Evolutionary conservation across 2,329 filamentous ascomycete genomes (phyloP).

Genomic region (Cordyceps farinosa): DNA sequence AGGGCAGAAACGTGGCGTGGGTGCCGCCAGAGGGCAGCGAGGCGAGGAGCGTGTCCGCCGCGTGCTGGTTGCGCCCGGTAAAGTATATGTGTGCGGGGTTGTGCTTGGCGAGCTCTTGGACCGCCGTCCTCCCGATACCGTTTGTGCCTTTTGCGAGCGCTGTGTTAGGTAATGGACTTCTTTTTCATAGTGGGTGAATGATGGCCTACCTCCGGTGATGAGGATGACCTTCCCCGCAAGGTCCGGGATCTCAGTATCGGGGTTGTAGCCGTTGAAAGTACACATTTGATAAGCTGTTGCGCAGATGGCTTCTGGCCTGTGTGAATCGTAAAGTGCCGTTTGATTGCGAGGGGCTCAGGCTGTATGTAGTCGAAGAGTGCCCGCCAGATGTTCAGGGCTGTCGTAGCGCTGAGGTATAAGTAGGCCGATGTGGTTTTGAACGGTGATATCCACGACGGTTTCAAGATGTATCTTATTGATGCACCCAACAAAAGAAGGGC

Average conservation of each 20-base stretch:
- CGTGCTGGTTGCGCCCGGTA: constrained; percentile 45
- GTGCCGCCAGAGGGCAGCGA: constrained; percentile 23
- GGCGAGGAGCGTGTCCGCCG: constrained; percentile 41
- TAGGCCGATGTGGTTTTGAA: not conserved
- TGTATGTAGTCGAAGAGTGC: not conserved
- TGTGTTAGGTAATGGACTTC: not conserved
- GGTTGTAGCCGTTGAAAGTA: constrained; percentile 26
- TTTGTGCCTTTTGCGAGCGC: constrained; percentile 31
- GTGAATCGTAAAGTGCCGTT: not conserved
- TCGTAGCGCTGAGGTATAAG: not conserved
- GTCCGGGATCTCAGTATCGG: constrained; percentile 41
- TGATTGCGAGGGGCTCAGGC: not conserved
- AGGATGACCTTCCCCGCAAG: constrained; percentile 48
- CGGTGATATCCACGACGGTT: not conserved
- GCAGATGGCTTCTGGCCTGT: not conserved
- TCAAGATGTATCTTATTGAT: too few relatives aligned
- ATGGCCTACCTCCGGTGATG: constrained; percentile 44
- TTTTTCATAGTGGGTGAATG: not conserved
- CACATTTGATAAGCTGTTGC: not conserved
- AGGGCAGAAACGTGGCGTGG: constrained; percentile 34
- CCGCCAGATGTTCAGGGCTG: not conserved
- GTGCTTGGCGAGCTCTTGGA: constrained; percentile 35
- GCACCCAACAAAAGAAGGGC: not conserved
- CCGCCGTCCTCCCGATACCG: constrained; percentile 28
- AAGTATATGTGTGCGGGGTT: constrained; percentile 52